These are phyloP conservation scores for Malus fusca DNA, from an alignment of 306 rosid species.

Conservation along the genomic window DNA sequence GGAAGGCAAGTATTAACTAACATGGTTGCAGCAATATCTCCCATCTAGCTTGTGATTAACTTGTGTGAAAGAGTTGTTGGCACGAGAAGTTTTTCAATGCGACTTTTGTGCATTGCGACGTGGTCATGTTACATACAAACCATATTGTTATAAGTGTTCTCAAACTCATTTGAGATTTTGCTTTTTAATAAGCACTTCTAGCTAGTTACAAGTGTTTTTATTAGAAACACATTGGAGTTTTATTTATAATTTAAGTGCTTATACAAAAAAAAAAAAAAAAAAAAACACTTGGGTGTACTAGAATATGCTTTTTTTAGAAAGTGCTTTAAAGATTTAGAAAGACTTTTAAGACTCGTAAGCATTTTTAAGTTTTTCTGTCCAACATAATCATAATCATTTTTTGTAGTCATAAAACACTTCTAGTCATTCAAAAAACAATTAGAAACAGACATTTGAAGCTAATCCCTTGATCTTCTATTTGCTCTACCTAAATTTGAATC, in stretches of 20 bases:
- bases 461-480: neutral
- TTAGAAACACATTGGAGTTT: no score
- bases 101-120: rapidly evolving
- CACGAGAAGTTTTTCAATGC: neutral
- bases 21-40: neutral
- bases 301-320: no score
- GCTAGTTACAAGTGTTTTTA: neutral
- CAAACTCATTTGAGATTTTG: neutral
- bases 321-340: no score
- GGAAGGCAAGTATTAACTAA: neutral
- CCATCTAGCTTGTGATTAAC: neutral
- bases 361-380: neutral
- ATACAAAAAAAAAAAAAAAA: no score
- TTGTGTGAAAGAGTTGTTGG: neutral
- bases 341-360: no score
- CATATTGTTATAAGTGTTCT: neutral
- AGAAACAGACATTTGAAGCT: neutral
- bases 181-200: no score
- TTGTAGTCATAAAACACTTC: neutral
- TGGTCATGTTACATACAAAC: neutral
- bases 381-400: no score
- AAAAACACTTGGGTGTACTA: neutral
- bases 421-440: neutral
- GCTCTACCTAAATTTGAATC: neutral
- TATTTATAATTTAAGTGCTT: neutral